phyloP scores from a whole-genome alignment of 768 basidiomycete genomes.

The Tricholoma bakamatsutake region DNA sequence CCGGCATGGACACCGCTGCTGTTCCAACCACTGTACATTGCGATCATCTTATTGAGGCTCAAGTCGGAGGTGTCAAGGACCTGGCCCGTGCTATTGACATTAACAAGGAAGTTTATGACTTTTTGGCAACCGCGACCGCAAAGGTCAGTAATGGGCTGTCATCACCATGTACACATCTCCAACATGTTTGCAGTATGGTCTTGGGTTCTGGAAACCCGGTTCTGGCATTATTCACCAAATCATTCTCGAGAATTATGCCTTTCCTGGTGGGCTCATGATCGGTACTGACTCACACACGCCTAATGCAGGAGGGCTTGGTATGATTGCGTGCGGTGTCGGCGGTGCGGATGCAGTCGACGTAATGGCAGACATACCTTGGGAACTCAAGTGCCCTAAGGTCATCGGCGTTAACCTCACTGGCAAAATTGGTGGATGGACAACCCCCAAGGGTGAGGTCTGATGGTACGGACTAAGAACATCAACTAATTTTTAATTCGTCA shows the following conservation, averaged over 20 bases:
- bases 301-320: conserved; percentile 98
- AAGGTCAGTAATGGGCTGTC: conserved; percentile 44
- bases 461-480: background rate
- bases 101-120: conserved; percentile 99
- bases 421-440: conserved; percentile 94
- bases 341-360: conserved; percentile 99
- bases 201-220: conserved; percentile 99
- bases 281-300: conserved; percentile 99
- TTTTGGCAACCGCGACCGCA: conserved; percentile 94
- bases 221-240: conserved; percentile 99
- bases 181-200: conserved; percentile 65
- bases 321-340: conserved; percentile 99
- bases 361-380: conserved; percentile 98
- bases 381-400: conserved; percentile 98
- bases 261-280: conserved; percentile 99
- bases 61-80: conserved; percentile 91
- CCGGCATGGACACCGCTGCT: conserved; percentile 95
- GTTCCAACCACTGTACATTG: conserved; percentile 99
- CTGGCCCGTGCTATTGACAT: conserved; percentile 85
- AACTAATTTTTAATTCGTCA: conserved; percentile 19
- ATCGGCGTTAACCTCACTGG: conserved; percentile 97
- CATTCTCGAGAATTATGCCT: conserved; percentile 98
- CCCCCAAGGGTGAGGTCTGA: conserved; percentile 74
- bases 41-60: conserved; percentile 98
- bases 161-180: background rate